Base-by-base conservation (phyloP, 345 rosid genomes). In the Citrus unshiu region DNA sequence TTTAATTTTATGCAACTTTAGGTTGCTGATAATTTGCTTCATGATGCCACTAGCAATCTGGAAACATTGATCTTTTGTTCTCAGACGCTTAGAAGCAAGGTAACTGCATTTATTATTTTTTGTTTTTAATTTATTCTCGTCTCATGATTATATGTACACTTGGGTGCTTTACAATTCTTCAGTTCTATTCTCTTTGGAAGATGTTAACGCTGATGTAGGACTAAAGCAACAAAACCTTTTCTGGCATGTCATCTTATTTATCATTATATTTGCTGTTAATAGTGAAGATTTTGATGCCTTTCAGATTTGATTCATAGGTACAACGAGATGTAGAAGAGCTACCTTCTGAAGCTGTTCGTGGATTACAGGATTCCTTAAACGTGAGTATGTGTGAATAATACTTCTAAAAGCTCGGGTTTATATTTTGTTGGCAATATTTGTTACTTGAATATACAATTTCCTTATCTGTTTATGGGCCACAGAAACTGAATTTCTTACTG, bases 41-140 rank as follows among this genome's bases (percentile, higher is more conserved):
- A 97, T 68, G 99, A 97, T 86, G 86, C 95, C 70, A 86, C 94
- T 13, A 97, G 98, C 93, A 97, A 97, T 89, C 82, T 90, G 80
- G 98, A 97, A 84, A 97, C 99, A 69, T 87, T 94, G 78, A 97
- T 97, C 81, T 97, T 97, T 85, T 97, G 98, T 81, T 97, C 99
- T 54, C 99, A 94, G 85, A 97, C 99, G n/a, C 99, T 97, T 77
- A 84, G 99, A 87, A 93, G 98, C 98, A 97, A 97, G 98, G 99
- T 97, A 94, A 78, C 34, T 2, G 58, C 56, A n/a, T 80, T 32
- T 43, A 18, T 29, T 59, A 18, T 59, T 37, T 58, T 25, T 9
- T 72, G 39, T 18, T 73, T 51, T 4, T 37, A 14, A 18, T 19
- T 59, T 39, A 58, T 25, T 9, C 59, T 18, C 27, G 5, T n/a